phyloP scores from a whole-genome alignment of 1,284 basidiomycete species.

The Trametes sp. region DNA sequence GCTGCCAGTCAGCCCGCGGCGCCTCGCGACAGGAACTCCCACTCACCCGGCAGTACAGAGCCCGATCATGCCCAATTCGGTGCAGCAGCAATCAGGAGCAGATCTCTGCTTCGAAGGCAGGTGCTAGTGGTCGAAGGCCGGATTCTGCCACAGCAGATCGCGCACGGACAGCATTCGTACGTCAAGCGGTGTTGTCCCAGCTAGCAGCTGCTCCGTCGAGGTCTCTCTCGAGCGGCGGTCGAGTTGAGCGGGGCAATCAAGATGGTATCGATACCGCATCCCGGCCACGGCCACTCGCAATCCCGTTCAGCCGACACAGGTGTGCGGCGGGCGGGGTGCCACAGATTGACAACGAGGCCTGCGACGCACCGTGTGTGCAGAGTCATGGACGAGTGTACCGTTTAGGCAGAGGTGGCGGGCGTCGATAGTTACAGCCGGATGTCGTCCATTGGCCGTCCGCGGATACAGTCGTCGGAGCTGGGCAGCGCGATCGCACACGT shows the following conservation, averaged over 20 bases:
- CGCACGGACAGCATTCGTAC: conserved; percentile 21
- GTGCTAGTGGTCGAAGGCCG: conserved; percentile 16
- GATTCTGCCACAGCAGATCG: conserved; percentile 23
- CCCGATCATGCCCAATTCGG: conserved; percentile 24
- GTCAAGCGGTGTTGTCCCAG: conserved; percentile 25
- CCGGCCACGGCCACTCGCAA: conserved; percentile 7
- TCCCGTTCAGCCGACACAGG: conserved; percentile 2
- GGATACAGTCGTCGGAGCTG: conserved; percentile 21
- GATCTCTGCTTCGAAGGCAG: conserved; percentile 28
- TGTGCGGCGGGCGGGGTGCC: conserved; percentile 8
- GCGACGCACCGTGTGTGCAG: background rate
- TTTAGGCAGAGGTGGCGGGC: conserved; percentile 13
- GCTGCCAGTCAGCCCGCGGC: conserved; percentile 15
- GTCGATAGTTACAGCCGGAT: conserved; percentile 10
- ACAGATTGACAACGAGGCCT: conserved; percentile 14
- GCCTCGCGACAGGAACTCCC: conserved; percentile 21
- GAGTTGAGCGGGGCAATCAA: conserved; percentile 22
- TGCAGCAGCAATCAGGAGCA: conserved; percentile 23
- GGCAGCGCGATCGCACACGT: conserved; percentile 39
- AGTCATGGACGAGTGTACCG: conserved; percentile 5
- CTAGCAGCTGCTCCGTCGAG: conserved; percentile 8
- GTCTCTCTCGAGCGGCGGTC: background rate
- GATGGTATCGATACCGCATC: conserved; percentile 30
- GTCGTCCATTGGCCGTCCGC: conserved; percentile 11
- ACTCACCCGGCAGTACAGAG: conserved; percentile 17